phyloP scores from a whole-genome alignment of 768 basidiomycete genomes.

The Dendrothele bispora region DNA sequence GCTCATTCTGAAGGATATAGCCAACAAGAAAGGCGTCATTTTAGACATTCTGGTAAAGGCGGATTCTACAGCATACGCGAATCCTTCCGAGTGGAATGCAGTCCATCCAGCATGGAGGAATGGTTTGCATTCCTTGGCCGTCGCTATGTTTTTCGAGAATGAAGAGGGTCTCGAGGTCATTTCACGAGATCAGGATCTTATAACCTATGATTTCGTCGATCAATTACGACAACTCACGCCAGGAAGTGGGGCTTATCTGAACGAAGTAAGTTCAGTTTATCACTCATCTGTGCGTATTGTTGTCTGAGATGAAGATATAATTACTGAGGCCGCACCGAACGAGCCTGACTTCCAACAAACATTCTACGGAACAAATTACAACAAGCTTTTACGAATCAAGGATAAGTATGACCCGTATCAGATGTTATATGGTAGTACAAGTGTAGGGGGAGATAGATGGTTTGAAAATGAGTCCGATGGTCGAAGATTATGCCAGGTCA shows the following conservation, averaged over 20 bases:
- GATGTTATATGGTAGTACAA: slow-evolving; percentile 9
- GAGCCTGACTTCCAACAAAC: slow-evolving; percentile 14
- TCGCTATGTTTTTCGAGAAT: slow-evolving; percentile 1
- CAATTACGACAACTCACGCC: background rate
- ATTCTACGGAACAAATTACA: slow-evolving; percentile 13
- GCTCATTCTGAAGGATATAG: too few species aligned
- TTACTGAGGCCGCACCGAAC: slow-evolving; percentile 3
- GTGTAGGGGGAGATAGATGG: slow-evolving; percentile 9
- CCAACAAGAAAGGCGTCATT: too few species aligned
- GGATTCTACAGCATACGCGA: too few species aligned
- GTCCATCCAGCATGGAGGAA: slow-evolving; percentile 7
- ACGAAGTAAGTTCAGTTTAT: slow-evolving; percentile 2
- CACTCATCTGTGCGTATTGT: background rate
- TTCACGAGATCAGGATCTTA: background rate
- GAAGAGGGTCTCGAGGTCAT: background rate
- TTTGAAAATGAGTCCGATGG: background rate
- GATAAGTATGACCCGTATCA: slow-evolving; percentile 12
- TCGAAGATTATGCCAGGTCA: slow-evolving; percentile 8
- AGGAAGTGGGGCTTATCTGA: slow-evolving; percentile 2
- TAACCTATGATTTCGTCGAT: slow-evolving; percentile 3
- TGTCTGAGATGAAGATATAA: background rate
- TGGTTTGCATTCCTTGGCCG: background rate
- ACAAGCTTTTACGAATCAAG: slow-evolving; percentile 10
- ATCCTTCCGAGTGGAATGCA: too few species aligned
- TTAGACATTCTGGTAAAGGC: too few species aligned